phyloP scores from a whole-genome alignment of 768 basidiomycete genomes.

The Lentinus brumalis region DNA sequence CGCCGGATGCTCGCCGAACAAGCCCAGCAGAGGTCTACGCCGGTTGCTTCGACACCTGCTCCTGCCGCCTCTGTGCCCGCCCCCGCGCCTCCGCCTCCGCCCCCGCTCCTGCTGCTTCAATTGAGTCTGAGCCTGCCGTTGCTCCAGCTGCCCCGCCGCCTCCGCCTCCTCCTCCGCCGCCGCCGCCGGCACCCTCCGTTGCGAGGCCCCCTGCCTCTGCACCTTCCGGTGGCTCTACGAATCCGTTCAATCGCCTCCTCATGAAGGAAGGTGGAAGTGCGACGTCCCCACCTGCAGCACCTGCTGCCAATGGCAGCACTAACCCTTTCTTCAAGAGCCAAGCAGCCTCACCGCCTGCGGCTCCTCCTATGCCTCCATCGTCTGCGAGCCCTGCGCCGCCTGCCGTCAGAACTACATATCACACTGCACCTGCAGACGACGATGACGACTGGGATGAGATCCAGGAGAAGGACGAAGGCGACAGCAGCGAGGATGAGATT shows the following conservation, averaged over 20 bases:
- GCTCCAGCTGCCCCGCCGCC: constrained; percentile 35
- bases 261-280: constrained; percentile 49
- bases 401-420: constrained; percentile 55
- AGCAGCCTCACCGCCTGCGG: constrained; percentile 40
- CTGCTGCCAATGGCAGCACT: constrained; percentile 47
- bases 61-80: constrained; percentile 42
- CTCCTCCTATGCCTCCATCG: constrained; percentile 38
- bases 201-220: constrained; percentile 30
- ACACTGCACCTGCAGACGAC: constrained; percentile 57
- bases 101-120: constrained; percentile 43
- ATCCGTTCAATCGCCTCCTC: constrained; percentile 78
- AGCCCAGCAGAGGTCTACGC: constrained; percentile 29
- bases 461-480: constrained; percentile 66
- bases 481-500: constrained; percentile 81
- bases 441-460: constrained; percentile 90
- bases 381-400: constrained; percentile 57
- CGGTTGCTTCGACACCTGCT: constrained; percentile 43
- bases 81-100: constrained; percentile 48
- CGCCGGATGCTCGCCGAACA: constrained; percentile 24
- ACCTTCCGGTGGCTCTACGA: constrained; percentile 54
- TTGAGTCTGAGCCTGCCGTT: constrained; percentile 28
- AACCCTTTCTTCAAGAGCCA: constrained; percentile 78
- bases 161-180: constrained; percentile 39
- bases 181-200: constrained; percentile 35
- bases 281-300: constrained; percentile 35